phyloP scores from a whole-genome alignment of 1,139 yeast genomes.

The Yamadazyma atmosphaerica region DNA sequence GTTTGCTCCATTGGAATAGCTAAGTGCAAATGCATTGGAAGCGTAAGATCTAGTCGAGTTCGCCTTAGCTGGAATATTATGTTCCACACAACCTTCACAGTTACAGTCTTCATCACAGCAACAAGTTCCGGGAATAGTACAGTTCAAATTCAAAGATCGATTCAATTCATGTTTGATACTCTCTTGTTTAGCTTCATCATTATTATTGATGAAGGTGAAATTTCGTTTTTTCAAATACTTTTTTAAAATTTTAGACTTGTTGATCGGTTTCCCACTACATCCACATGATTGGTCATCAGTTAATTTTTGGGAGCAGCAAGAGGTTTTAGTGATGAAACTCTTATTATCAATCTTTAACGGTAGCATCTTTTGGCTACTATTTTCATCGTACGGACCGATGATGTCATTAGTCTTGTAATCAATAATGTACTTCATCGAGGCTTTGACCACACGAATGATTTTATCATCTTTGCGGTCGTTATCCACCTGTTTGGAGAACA shows the following conservation, averaged over 20 bases:
- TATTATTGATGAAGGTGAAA: constrained; percentile 17
- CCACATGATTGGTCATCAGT: constrained; percentile 28
- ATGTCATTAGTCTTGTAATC: constrained; percentile 49
- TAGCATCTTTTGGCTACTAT: constrained; percentile 18
- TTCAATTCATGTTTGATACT: constrained; percentile 21
- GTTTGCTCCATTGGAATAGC: too few species aligned
- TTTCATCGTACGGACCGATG: constrained; percentile 40
- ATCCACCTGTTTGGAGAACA: constrained; percentile 49
- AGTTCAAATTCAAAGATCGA: constrained; percentile 28
- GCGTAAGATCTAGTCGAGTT: background rate
- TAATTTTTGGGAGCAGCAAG: constrained; percentile 33
- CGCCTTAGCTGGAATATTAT: constrained; percentile 26
- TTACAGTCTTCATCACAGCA: constrained; percentile 47
- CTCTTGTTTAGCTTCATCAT: constrained; percentile 16
- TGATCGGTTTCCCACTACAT: constrained; percentile 27
- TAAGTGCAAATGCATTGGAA: too few species aligned
- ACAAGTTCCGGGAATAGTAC: constrained; percentile 52
- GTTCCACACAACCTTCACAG: constrained; percentile 51
- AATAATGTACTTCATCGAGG: constrained; percentile 51
- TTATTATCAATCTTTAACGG: constrained; percentile 28
- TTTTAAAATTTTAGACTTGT: constrained; percentile 38
- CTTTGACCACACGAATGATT: constrained; percentile 45
- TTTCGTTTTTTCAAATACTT: constrained; percentile 29
- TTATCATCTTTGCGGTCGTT: constrained; percentile 9
- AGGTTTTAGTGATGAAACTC: constrained; percentile 36